Evolutionary conservation across 495 filamentous ascomycete species (phyloP), one percentile per base, ranked within the genome.

Genomic region (Aspergillus hancockii): DNA sequence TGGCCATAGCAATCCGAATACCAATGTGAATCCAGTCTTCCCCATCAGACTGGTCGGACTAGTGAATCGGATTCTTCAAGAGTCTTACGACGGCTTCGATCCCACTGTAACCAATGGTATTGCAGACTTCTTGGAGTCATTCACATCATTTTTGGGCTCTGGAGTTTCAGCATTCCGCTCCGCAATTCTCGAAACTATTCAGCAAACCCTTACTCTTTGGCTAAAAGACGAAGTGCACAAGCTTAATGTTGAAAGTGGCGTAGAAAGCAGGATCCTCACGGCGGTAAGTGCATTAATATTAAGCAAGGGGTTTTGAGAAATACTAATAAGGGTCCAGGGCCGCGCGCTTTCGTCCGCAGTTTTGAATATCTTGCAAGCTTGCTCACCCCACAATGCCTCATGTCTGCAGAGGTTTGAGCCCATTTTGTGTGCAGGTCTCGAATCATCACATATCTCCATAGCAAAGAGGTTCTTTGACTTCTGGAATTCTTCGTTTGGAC

Each of bases 401-500:
- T 66, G 75, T 5, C 64, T 89, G 4, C 61, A 71, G 45, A 70
- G 64, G 18, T 74, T 89, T 28, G 79, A 85, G 55, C 60, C 64
- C 0, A 69, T 90, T 22, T 69, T 90, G 1, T 74, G 79, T 34
- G 75, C 85, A 36, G 82, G 85, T 8, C 74, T 92, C 10, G 65
- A 79, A 45, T 84, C 81, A 40, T 74, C 73, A 10, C 82, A 88
- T 53, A 78, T 75, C 21, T 67, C 66, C 4, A 76, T 84, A 28
- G 76, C 79, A 14, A 85, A 83, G 55, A 60, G 66, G 5, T 81
- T 85, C 30, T 68, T 88, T 23, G 73, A 75, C 7, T 75, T 85
- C 56, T 91, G 87, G 86, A 83, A 84, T 52, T 59, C 72, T 1
- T 84, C 78, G 0, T 88, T 87, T 68, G 83, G 78, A 2, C 62